A percentile compares a stretch with the other conserved stretches of the same genome.
Evolutionary conservation across 2,329 filamentous ascomycete species (phyloP).

Genomic region (Tricladium varicosporioides): DNA sequence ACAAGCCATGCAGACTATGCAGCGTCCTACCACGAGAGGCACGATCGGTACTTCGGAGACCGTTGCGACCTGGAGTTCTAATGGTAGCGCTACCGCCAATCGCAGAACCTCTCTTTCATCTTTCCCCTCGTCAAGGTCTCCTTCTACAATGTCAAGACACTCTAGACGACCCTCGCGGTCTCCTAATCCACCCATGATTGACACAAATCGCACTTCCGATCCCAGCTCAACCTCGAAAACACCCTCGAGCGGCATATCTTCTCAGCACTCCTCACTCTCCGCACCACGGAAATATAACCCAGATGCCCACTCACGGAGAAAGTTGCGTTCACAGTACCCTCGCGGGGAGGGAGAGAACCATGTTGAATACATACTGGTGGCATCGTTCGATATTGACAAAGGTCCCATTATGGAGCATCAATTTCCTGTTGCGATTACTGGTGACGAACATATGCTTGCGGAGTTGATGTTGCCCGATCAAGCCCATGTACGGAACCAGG

Average conservation of each 20-base stretch:
- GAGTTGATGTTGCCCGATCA: constrained; percentile 98
- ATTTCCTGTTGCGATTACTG: constrained; percentile 90
- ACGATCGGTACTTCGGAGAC: constrained; percentile 26
- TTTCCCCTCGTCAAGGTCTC: constrained; percentile 56
- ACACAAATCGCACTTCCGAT: constrained; percentile 56
- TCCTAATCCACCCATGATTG: constrained; percentile 47
- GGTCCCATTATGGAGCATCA: constrained; percentile 99
- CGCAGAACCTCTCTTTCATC: constrained; percentile 61
- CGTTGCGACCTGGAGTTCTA: constrained; percentile 34
- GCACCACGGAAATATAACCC: constrained; percentile 49
- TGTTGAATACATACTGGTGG: constrained; percentile 98
- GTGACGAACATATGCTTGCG: constrained; percentile 96
- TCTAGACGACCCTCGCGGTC: constrained; percentile 52
- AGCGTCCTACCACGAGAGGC: constrained; percentile 27
- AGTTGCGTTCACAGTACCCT: constrained; percentile 72
- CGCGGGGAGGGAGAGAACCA: constrained; percentile 78
- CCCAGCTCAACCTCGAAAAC: constrained; percentile 60
- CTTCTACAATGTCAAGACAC: constrained; percentile 54
- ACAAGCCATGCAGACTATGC: constrained; percentile 19
- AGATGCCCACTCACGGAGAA: constrained; percentile 50
- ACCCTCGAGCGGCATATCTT: constrained; percentile 54
- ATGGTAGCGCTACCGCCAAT: constrained; percentile 28
- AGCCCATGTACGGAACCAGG: constrained; percentile 88
- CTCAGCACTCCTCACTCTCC: constrained; percentile 60
- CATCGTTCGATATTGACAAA: constrained; percentile 94